These are phyloP conservation scores for Ophiostoma triangulosporum DNA, from an alignment of 2,329 filamentous ascomycete genomes.

Conservation along the genomic window DNA sequence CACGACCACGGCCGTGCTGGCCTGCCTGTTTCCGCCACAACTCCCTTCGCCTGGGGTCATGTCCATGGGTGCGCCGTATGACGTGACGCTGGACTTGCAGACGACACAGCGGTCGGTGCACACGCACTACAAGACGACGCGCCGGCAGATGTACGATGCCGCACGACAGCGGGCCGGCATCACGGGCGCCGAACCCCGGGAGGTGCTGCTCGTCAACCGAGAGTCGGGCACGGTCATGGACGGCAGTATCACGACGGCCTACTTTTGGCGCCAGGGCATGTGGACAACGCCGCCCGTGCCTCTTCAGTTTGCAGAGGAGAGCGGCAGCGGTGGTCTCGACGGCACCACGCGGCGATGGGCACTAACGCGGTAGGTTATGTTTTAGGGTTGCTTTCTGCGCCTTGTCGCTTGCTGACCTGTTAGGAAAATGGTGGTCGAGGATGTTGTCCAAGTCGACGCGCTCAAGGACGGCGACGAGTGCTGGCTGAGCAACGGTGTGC, in stretches of 20 bases:
- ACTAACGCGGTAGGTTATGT: constrained; percentile 43
- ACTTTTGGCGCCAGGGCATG: constrained; percentile 55
- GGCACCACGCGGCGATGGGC: constrained; percentile 77
- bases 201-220: constrained; percentile 62
- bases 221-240: constrained; percentile 60
- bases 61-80: constrained; percentile 22
- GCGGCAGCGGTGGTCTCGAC: constrained; percentile 60
- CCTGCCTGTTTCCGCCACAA: constrained; percentile 42
- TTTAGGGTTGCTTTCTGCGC: background rate
- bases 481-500: constrained; percentile 80
- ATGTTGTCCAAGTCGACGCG: constrained; percentile 42
- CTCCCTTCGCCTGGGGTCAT: constrained; percentile 33
- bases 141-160: constrained; percentile 54
- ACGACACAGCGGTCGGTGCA: constrained; percentile 41
- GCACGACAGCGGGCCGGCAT: constrained; percentile 52
- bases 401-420: background rate
- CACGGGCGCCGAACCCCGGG: constrained; percentile 38
- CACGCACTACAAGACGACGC: constrained; percentile 78
- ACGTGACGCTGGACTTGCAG: constrained; percentile 31
- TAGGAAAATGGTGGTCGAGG: constrained; percentile 51
- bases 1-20: constrained; percentile 27
- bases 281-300: constrained; percentile 75
- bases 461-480: constrained; percentile 62
- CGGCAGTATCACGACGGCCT: constrained; percentile 69
- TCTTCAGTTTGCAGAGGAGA: constrained; percentile 20